Evolutionary conservation across 768 basidiomycete genomes (phyloP), one percentile per base, ranked within the genome.

Genomic region (Tulasnella sp.): DNA sequence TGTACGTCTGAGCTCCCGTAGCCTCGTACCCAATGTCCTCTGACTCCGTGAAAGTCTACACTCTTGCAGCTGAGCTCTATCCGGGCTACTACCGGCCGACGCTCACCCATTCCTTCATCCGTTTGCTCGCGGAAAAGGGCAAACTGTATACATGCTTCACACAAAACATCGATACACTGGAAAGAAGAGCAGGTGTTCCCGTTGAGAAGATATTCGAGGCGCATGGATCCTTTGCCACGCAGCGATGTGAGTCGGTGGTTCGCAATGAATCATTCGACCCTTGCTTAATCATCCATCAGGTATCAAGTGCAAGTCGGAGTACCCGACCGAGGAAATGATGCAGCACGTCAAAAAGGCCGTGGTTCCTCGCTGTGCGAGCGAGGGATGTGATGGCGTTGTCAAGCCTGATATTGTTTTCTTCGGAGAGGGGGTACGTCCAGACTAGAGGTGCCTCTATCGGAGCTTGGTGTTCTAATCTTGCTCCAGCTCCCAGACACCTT

Each of bases 331-430:
- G 8, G 89, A 90, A 83, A 95, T 99, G 88, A 90, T 89, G 83
- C 84, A 87, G 21, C 87, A 89, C 40, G 7, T 97, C 42, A 84
- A 88, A 79, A 84, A 86, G n/a, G 91, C 91, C 58, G 84, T 89
- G 80, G 90, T 94, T 19, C 91, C 96, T 7, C 88, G 86, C 73
- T 98, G 97, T 84, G 83, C 87, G 44, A 77, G 82, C 74, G 78
- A 82, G 31, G 31, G 58, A 7, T 96, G 95, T 81, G 87, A 86
- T 1, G 95, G 94, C 0, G 87, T 94, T 52, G 91, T 96, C 21
- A 96, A 97, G 85, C 95, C 95, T n/a, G 94, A 97, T 83, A 97
- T 97, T 62, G 94, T 97, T 18, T 97, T 97, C 86, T 97, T 97
- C 83, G 95, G 96, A 34, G 93, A 95, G 85, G 83, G 88, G 48